Base-by-base conservation (phyloP, 2,329 filamentous ascomycete genomes). In the Aspergillus tubingensis region DNA sequence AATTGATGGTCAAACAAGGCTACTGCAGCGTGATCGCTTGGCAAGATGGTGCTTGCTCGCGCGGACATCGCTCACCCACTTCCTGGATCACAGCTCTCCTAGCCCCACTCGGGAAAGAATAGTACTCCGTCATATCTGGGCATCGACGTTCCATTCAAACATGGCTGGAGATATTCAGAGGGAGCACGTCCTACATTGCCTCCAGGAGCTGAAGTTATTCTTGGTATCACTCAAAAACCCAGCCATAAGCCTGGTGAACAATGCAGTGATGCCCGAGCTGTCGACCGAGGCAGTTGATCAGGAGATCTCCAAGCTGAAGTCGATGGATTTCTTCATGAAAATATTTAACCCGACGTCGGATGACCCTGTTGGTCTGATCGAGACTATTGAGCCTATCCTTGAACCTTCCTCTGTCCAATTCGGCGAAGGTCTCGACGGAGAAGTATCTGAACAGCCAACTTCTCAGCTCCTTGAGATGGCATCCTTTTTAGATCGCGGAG, bases 311-410 rank as follows among this genome's bases (percentile, higher is more conserved):
- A 92, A 93, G 69, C 83, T 98, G 36, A 96, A 91, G 13, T 98
- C 94, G 0, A 95, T 96, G 86, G 94, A 97, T 71, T 98, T 98
- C 74, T 98, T 99, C 76, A 83, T 92, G 54, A 91, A 88, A 39
- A 85, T 99, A 0, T 98, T 98, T 72, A 90, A 91, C 61, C 88
- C 92, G 39, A 90, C 95, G 59, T 85, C 88, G 60, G 87, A 89
- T 50, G 89, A 97, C 67, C 91, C 94, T 0, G 85, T 94, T 11
- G 85, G 88, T 5, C 86, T 97, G 19, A 97, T 99, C 60, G 92
- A 97, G 70, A 95, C 88, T 27, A 80, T 99, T 38, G 95, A 99
- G 70, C 95, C 95, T 3, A 90, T 99, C 8, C 81, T 99, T 5
- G 94, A 97, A 63, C 88, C 90, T 0, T 72, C 74, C 3, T 73